A percentile compares a stretch with the other conserved stretches of the same genome.
phyloP scores from a whole-genome alignment of 1,139 yeast genomes.

The Petasospora rhodanensis region DNA sequence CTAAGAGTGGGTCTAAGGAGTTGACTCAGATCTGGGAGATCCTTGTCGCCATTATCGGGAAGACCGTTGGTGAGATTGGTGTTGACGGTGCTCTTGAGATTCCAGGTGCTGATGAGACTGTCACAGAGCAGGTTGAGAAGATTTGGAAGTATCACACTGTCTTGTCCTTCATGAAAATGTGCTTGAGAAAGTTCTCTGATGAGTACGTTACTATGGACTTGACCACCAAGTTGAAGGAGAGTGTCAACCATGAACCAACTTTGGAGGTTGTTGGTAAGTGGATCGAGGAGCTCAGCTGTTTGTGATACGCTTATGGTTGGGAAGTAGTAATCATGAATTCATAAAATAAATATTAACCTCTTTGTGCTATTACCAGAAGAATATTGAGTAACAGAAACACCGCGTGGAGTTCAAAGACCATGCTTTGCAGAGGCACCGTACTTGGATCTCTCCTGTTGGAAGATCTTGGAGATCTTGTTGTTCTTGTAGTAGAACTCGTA shows the following conservation, averaged over 20 bases:
- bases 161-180: slow-evolving; percentile 33
- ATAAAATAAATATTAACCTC: too few relatives aligned
- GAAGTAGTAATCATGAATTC: too few relatives aligned
- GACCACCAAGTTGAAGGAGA: slow-evolving; percentile 20
- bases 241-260: slow-evolving; percentile 29
- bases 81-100: slow-evolving; percentile 26
- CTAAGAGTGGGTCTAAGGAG: slow-evolving; percentile 18
- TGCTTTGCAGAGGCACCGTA: slow-evolving; percentile 10
- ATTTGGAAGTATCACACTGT: slow-evolving; percentile 35
- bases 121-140: slow-evolving; percentile 19
- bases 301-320: too few relatives aligned
- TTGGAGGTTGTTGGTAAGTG: slow-evolving; percentile 26
- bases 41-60: slow-evolving; percentile 37
- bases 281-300: slow-evolving; percentile 30
- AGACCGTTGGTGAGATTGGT: slow-evolving; percentile 22
- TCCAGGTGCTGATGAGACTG: slow-evolving; percentile 26
- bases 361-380: too few relatives aligned
- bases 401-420: slow-evolving; percentile 8
- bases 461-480: slow-evolving; percentile 24
- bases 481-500: slow-evolving; percentile 23
- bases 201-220: slow-evolving; percentile 28
- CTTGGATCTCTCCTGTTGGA: slow-evolving; percentile 14
- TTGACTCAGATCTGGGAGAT: slow-evolving; percentile 34
- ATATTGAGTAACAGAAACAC: too few relatives aligned
- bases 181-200: slow-evolving; percentile 35